phyloP scores from a whole-genome alignment of 495 filamentous ascomycete genomes.

The Parathielavia hyrcaniae region DNA sequence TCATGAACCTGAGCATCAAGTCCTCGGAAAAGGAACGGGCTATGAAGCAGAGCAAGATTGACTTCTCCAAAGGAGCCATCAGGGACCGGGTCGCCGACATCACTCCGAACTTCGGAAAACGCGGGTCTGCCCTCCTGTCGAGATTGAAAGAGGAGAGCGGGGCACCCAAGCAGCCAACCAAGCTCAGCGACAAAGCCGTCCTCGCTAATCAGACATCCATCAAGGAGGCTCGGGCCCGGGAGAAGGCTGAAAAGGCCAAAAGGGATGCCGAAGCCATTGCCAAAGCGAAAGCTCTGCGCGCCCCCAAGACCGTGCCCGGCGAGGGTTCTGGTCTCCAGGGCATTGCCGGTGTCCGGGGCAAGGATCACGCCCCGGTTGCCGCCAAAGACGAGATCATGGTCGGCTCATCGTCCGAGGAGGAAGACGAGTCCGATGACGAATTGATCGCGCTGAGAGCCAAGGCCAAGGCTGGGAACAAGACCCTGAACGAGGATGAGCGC shows the following conservation, averaged over 20 bases:
- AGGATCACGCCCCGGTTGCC: slow-evolving; percentile 55
- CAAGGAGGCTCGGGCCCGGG: slow-evolving; percentile 62
- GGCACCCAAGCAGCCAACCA: slow-evolving; percentile 25
- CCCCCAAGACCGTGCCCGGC: slow-evolving; percentile 54
- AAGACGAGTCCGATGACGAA: slow-evolving; percentile 55
- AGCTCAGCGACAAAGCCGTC: slow-evolving; percentile 36
- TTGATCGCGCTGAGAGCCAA: slow-evolving; percentile 44
- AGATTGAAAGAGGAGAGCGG: slow-evolving; percentile 8
- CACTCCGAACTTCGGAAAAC: slow-evolving; percentile 38
- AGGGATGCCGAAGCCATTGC: slow-evolving; percentile 62
- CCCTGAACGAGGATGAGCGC: slow-evolving; percentile 48
- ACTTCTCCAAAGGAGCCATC: slow-evolving; percentile 44
- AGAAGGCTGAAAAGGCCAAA: slow-evolving; percentile 67
- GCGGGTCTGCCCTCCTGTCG: slow-evolving; percentile 26
- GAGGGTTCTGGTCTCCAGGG: slow-evolving; percentile 73
- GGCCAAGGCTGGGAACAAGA: slow-evolving; percentile 31
- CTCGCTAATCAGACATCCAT: slow-evolving; percentile 44
- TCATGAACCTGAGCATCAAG: slow-evolving; percentile 39
- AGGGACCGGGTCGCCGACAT: slow-evolving; percentile 36
- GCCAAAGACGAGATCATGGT: slow-evolving; percentile 84
- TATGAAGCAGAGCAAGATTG: slow-evolving; percentile 62
- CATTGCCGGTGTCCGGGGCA: slow-evolving; percentile 66
- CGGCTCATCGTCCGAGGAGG: slow-evolving; percentile 70
- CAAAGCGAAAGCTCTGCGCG: slow-evolving; percentile 53
- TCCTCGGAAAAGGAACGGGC: slow-evolving; percentile 41